A percentile compares a stretch with the other conserved stretches of the same genome.
Conservation (phyloP, 257 asterid species). For the Schizonepeta tenuifolia region DNA sequence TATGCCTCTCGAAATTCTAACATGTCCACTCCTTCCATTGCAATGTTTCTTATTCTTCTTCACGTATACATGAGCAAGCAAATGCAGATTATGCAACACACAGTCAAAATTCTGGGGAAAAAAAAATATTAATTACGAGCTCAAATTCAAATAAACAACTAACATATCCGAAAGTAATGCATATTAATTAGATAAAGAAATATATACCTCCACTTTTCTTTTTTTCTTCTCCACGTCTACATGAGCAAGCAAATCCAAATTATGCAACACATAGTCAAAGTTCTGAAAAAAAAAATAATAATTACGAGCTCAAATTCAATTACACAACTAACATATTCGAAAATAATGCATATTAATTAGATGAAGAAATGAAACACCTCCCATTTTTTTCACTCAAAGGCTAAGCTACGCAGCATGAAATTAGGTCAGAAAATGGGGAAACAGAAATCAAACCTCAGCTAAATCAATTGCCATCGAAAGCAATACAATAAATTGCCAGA, state of each 20-base stretch:
- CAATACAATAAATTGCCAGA: background rate
- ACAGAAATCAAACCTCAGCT: background rate
- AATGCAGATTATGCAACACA: background rate
- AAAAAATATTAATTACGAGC: background rate
- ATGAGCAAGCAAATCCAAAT: too few species aligned
- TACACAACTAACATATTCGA: background rate
- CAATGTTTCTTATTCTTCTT: background rate
- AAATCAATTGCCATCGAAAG: background rate
- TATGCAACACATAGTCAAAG: too few species aligned
- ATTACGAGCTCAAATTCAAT: background rate
- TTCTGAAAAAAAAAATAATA: background rate
- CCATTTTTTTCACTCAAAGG: background rate
- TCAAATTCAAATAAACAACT: background rate
- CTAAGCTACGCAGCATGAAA: background rate
- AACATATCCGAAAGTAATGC: background rate
- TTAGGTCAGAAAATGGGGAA: background rate
- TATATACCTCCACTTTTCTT: too few species aligned
- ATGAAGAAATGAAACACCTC: background rate
- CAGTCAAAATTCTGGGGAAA: background rate
- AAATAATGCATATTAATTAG: background rate
- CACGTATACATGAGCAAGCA: background rate
- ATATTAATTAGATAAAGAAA: background rate
- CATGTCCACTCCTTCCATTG: background rate
- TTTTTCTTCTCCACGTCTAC: too few species aligned
- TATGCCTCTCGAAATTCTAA: background rate